Conservation (phyloP, 768 basidiomycete species). For the Mycena rebaudengoi region DNA sequence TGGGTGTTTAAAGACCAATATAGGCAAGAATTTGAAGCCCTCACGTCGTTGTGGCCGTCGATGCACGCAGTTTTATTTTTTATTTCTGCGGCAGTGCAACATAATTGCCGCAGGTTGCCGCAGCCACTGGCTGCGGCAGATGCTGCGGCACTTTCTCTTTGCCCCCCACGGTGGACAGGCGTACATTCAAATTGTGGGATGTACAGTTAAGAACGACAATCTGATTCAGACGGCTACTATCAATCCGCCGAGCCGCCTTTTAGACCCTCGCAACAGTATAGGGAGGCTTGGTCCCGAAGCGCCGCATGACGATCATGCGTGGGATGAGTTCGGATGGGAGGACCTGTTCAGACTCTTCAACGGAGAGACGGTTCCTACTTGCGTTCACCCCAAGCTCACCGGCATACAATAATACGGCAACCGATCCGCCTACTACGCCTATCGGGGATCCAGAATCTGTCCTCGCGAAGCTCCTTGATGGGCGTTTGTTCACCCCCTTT, state of each 20-base stretch:
- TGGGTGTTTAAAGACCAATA: too few relatives aligned
- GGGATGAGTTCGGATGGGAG: slow-evolving; percentile 17
- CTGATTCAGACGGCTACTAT: slow-evolving; percentile 18
- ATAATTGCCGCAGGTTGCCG: too few relatives aligned
- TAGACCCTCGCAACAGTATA: slow-evolving; percentile 5
- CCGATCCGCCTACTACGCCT: neutral
- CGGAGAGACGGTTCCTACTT: slow-evolving; percentile 17
- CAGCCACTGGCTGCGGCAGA: too few relatives aligned
- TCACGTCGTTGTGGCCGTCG: too few relatives aligned
- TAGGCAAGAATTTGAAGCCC: too few relatives aligned
- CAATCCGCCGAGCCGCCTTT: slow-evolving; percentile 8
- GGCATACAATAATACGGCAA: neutral
- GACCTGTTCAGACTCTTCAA: too few relatives aligned
- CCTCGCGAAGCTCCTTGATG: neutral
- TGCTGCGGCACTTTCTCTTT: too few relatives aligned
- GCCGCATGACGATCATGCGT: slow-evolving; percentile 14
- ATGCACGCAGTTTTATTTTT: too few relatives aligned
- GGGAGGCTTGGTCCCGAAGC: neutral
- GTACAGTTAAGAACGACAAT: slow-evolving; percentile 9
- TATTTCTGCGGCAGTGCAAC: too few relatives aligned
- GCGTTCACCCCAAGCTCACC: slow-evolving; percentile 11
- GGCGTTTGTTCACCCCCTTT: neutral
- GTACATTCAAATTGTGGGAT: slow-evolving; percentile 17
- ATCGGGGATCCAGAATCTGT: neutral
- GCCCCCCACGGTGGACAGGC: slow-evolving; percentile 1